phyloP scores from a whole-genome alignment of 257 asterid genomes.

The Rauvolfia tetraphylla region DNA sequence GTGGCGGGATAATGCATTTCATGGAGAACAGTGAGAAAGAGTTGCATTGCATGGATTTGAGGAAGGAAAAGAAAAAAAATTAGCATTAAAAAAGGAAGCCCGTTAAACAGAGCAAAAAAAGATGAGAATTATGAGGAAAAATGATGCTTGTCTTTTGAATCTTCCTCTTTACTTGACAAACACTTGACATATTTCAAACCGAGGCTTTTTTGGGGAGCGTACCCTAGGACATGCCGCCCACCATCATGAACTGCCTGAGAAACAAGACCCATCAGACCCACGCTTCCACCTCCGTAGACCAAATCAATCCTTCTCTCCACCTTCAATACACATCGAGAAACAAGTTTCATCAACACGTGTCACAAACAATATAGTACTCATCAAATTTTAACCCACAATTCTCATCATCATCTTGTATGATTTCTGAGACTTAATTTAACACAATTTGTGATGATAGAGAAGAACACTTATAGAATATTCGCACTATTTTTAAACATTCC shows the following conservation, averaged over 20 bases:
- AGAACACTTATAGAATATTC: not conserved
- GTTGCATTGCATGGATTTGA: constrained; percentile 22
- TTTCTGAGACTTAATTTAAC: not conserved
- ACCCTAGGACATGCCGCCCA: constrained; percentile 99
- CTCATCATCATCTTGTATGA: constrained; percentile 4
- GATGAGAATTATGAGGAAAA: constrained; percentile 28
- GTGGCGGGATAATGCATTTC: constrained; percentile 26
- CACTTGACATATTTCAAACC: constrained; percentile 22
- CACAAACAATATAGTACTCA: constrained; percentile 13
- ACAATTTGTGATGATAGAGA: not conserved
- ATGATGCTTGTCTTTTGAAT: constrained; percentile 38
- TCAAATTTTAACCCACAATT: constrained; percentile 3
- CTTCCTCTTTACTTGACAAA: constrained; percentile 29
- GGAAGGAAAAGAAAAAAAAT: not conserved
- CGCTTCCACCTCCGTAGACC: constrained; percentile 99
- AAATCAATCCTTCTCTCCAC: constrained; percentile 91
- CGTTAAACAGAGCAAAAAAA: constrained; percentile 26
- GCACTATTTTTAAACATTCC: no score
- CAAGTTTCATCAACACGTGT: constrained; percentile 37
- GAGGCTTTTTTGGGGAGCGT: constrained; percentile 5
- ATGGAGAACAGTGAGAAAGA: constrained; percentile 16
- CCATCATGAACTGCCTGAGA: constrained; percentile 99
- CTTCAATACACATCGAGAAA: constrained; percentile 38
- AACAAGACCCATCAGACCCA: constrained; percentile 98
- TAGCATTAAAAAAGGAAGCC: constrained; percentile 1